Conservation (phyloP, 2,329 filamentous ascomycete genomes). For the Cladosporium sp. region DNA sequence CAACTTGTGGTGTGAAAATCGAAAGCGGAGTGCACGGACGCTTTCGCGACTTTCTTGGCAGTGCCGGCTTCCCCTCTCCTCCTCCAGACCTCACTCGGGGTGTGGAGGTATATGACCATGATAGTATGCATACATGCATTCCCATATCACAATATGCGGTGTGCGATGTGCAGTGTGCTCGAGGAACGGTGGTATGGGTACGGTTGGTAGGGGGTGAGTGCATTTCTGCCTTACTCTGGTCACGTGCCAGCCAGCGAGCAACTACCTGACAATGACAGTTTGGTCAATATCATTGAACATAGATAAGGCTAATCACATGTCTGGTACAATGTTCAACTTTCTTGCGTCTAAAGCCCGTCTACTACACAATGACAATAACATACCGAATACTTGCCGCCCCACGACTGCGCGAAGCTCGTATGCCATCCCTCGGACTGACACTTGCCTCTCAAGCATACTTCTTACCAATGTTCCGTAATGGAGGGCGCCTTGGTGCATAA, state of each 20-base stretch:
- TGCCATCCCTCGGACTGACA: background rate
- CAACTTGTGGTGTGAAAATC: constrained; percentile 8
- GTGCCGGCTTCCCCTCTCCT: background rate
- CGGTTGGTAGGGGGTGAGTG: background rate
- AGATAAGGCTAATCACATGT: background rate
- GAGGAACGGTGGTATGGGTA: background rate
- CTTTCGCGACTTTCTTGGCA: background rate
- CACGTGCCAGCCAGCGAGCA: background rate
- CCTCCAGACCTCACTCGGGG: background rate
- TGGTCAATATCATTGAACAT: background rate
- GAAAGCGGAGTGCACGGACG: background rate
- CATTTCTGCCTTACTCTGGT: background rate
- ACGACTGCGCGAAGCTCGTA: background rate
- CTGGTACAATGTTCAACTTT: background rate
- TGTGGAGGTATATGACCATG: background rate
- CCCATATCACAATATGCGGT: background rate
- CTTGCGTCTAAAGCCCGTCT: background rate
- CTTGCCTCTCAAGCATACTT: background rate
- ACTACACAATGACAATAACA: background rate
- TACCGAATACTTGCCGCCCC: background rate
- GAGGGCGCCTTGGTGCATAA: background rate
- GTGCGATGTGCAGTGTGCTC: background rate
- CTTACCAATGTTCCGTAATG: background rate
- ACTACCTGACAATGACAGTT: background rate
- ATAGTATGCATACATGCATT: background rate